Percentiles rank a stretch among this genome's conserved stretches.
These are phyloP conservation scores for Trichoderma gracile DNA, from an alignment of 2,329 filamentous ascomycete genomes.

Conservation along the genomic window DNA sequence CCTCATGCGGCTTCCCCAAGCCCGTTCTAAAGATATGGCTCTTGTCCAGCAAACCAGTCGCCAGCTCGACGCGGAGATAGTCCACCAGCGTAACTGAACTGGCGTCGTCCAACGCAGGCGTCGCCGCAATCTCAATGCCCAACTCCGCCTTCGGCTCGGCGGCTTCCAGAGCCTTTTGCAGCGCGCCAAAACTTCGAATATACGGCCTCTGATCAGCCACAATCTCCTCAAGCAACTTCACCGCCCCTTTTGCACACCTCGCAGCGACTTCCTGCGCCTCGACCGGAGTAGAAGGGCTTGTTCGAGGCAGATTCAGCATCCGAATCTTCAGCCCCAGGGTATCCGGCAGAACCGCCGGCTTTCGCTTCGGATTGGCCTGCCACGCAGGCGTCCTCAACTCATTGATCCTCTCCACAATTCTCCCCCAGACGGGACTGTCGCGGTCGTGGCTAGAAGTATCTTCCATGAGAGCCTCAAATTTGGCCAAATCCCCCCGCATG, in stretches of 20 bases:
- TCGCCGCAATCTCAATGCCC: background rate
- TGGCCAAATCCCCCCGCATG: background rate
- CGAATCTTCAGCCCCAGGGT: slow-evolving; percentile 11
- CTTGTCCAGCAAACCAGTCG: slow-evolving; percentile 16
- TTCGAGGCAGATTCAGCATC: background rate
- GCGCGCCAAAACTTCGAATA: background rate
- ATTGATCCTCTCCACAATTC: slow-evolving; percentile 10
- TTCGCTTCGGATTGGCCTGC: slow-evolving; percentile 8
- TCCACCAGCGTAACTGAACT: slow-evolving; percentile 26
- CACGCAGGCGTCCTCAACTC: slow-evolving; percentile 18
- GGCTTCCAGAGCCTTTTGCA: background rate
- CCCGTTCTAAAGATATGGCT: background rate
- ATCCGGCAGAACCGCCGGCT: slow-evolving; percentile 5
- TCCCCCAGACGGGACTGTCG: background rate
- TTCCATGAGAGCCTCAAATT: background rate
- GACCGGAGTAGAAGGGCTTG: background rate
- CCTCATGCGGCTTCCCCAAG: background rate
- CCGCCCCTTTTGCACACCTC: background rate
- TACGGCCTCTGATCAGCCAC: background rate
- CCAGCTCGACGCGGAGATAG: slow-evolving; percentile 31
- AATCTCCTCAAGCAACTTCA: slow-evolving; percentile 9
- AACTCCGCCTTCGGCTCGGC: background rate
- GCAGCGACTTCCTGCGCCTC: background rate
- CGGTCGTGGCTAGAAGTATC: background rate
- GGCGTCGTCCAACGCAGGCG: background rate